Evolutionary conservation across 2,329 filamentous ascomycete species (phyloP).

Genomic region (Penicillium occitanis): DNA sequence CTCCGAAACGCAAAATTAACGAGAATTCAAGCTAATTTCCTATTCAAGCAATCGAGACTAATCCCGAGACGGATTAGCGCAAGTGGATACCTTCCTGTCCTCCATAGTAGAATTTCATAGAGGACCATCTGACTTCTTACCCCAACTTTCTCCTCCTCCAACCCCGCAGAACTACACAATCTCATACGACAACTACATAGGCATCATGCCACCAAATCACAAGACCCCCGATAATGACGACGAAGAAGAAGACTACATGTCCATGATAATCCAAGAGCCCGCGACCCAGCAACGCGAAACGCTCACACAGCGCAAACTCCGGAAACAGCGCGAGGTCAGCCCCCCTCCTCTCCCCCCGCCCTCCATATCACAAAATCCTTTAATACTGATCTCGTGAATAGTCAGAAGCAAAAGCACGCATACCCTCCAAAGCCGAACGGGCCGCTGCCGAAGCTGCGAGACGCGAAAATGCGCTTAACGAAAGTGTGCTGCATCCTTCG

Average conservation of each 20-base stretch:
- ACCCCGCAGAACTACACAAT: not conserved
- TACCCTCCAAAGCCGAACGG: conserved; percentile 76
- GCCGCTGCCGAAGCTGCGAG: conserved; percentile 70
- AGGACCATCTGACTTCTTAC: not conserved
- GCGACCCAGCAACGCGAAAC: conserved; percentile 55
- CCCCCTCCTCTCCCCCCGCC: not conserved
- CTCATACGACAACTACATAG: not conserved
- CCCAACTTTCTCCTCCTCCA: not conserved
- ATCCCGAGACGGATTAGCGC: not conserved
- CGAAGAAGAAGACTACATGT: conserved; percentile 95
- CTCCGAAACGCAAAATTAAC: not conserved
- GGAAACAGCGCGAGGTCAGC: conserved; percentile 52
- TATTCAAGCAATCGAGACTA: not conserved
- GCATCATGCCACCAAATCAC: not conserved
- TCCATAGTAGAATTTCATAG: not conserved
- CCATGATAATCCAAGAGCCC: conserved; percentile 80
- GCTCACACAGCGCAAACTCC: conserved; percentile 59
- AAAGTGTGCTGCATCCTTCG: conserved; percentile 67
- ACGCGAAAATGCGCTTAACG: conserved; percentile 73
- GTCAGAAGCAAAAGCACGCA: conserved; percentile 65
- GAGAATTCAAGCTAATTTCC: not conserved
- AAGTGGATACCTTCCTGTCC: not conserved
- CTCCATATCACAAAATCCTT: conserved; percentile 2
- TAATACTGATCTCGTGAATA: conserved; percentile 54
- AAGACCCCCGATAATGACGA: not conserved